These are phyloP conservation scores for Claviceps sp. DNA, from an alignment of 2,329 filamentous ascomycete genomes.

Conservation along the genomic window DNA sequence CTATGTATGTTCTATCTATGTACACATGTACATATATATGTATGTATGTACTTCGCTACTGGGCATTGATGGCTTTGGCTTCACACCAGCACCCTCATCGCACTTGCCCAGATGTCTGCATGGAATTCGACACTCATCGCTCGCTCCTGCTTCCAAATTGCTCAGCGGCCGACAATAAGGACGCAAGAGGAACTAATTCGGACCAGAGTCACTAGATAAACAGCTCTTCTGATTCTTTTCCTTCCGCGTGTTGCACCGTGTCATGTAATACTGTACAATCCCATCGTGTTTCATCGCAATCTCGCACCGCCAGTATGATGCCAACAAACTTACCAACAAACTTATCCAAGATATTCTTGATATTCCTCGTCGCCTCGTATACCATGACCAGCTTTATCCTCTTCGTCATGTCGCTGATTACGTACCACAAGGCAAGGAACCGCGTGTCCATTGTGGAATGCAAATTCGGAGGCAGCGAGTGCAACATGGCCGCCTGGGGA, in stretches of 20 bases:
- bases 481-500: conserved; percentile 4
- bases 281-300: neutral
- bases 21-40: too few relatives aligned
- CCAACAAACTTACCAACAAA: neutral
- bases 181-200: neutral
- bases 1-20: too few relatives aligned
- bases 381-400: conserved; percentile 11
- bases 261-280: too few relatives aligned
- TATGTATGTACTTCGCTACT: too few relatives aligned
- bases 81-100: neutral
- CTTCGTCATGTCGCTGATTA: conserved; percentile 8
- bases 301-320: neutral
- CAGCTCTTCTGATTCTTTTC: neutral
- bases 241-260: neutral
- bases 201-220: neutral
- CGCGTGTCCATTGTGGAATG: neutral
- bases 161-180: neutral
- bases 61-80: too few relatives aligned
- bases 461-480: neutral
- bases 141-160: neutral
- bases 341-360: conserved; percentile 6
- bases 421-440: neutral
- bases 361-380: conserved; percentile 10
- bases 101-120: neutral
- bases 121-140: neutral